Percentiles rank a stretch among this genome's conserved stretches.
Evolutionary conservation across 306 rosid genomes (phyloP).

Genomic region (Trifolium subterraneum): DNA sequence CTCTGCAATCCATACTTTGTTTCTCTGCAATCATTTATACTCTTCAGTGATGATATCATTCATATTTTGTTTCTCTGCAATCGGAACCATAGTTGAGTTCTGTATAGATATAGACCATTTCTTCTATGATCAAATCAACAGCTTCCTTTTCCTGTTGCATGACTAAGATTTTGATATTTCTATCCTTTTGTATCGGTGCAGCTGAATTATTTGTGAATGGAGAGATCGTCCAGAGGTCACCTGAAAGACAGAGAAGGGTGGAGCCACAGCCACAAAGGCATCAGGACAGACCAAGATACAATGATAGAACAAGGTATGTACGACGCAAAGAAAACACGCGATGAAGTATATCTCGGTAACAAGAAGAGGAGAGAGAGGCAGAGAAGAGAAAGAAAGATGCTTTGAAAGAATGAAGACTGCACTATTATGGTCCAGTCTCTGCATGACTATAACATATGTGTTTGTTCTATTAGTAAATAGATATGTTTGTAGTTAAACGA

Average conservation of each 20-base stretch:
- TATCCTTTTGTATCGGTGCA: constrained; percentile 42
- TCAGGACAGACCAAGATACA: constrained; percentile 77
- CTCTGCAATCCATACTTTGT: no score
- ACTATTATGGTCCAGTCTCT: constrained; percentile 10
- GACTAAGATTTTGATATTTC: neutral
- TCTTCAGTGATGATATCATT: neutral
- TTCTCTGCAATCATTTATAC: no score
- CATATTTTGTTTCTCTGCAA: constrained; percentile 3
- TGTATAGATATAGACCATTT: neutral
- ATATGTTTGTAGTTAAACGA: constrained; percentile 18
- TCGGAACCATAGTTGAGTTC: neutral
- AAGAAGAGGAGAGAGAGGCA: neutral
- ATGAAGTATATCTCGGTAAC: constrained; percentile 35
- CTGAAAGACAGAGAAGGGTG: constrained; percentile 85
- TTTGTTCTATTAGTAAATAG: constrained; percentile 11
- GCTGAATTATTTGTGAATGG: constrained; percentile 82
- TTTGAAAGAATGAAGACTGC: constrained; percentile 38
- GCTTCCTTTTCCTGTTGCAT: constrained; percentile 4
- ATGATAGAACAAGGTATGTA: constrained; percentile 71
- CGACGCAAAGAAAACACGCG: constrained; percentile 63
- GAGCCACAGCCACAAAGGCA: constrained; percentile 81
- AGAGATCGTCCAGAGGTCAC: constrained; percentile 82
- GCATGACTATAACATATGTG: neutral
- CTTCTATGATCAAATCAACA: neutral
- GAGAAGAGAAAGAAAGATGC: neutral